Evolutionary conservation across 306 rosid genomes (phyloP).

Genomic region (Psophocarpus tetragonolobus): DNA sequence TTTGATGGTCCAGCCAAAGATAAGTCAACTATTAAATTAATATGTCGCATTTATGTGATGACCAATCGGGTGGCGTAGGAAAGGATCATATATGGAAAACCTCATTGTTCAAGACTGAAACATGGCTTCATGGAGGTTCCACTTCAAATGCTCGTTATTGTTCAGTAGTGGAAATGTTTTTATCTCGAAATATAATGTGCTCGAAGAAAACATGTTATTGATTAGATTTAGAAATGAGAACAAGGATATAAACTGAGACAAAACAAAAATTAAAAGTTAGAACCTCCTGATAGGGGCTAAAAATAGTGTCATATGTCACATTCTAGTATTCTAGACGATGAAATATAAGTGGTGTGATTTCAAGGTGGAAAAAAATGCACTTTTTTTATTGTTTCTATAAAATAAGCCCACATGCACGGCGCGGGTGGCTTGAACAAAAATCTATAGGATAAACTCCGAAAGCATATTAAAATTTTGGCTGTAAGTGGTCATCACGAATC

Average conservation of each 20-base stretch:
- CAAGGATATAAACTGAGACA: neutral
- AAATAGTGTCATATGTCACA: neutral
- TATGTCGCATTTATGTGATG: neutral
- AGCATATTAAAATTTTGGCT: neutral
- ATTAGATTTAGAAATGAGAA: neutral
- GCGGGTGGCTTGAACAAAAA: neutral
- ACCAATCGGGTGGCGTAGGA: neutral
- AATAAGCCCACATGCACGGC: neutral
- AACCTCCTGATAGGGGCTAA: neutral
- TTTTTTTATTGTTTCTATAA: neutral
- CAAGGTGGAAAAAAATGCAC: neutral
- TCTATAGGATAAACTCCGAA: neutral
- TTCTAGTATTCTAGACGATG: neutral
- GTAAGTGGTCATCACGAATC: constrained; percentile 42
- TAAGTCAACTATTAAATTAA: neutral
- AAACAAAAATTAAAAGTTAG: neutral
- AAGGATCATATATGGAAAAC: neutral
- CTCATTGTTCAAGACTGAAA: neutral
- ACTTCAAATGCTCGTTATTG: neutral
- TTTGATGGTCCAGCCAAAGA: neutral
- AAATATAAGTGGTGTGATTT: neutral
- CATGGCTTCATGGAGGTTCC: neutral
- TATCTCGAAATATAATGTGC: neutral
- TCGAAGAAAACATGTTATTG: neutral
- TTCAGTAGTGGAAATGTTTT: neutral